phyloP scores from a whole-genome alignment of 257 asterid genomes.

The Ehretia macrophylla region DNA sequence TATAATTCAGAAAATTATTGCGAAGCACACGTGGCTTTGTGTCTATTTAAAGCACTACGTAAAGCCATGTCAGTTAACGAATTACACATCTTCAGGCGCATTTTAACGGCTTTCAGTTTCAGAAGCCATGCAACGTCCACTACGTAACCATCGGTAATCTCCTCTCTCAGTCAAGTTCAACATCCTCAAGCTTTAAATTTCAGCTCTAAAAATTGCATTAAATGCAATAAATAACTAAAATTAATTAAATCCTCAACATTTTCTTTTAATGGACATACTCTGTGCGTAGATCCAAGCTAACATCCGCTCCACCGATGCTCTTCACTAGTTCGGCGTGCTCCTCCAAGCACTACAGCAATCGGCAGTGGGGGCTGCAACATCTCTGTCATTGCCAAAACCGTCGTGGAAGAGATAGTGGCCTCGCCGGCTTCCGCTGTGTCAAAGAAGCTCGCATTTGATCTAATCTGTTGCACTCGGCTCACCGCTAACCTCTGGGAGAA shows the following conservation, averaged over 20 bases:
- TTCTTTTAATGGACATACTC: constrained; percentile 58
- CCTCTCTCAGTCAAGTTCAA: neutral
- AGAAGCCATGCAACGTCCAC: too few species aligned
- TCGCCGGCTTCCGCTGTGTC: constrained; percentile 91
- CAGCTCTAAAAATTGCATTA: neutral
- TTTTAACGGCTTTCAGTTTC: too few species aligned
- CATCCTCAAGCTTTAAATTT: neutral
- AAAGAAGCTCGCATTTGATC: constrained; percentile 82
- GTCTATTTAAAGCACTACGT: too few species aligned
- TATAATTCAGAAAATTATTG: too few species aligned
- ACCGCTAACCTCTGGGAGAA: constrained; percentile 81
- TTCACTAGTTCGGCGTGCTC: constrained; percentile 82
- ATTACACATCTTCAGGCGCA: too few species aligned
- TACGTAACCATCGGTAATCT: neutral
- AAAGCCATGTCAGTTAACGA: too few species aligned
- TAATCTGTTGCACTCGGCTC: constrained; percentile 81
- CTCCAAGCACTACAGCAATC: constrained; percentile 93
- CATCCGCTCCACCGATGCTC: constrained; percentile 84
- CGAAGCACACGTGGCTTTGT: too few species aligned
- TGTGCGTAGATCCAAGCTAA: constrained; percentile 93
- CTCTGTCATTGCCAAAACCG: constrained; percentile 80
- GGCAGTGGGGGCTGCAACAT: constrained; percentile 88
- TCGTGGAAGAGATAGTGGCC: constrained; percentile 90
- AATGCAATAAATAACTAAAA: too few species aligned
- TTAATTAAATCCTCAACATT: neutral